Evolutionary conservation across 352 stramenopile genomes (phyloP).

Genomic region (Blastocystis hominis): DNA sequence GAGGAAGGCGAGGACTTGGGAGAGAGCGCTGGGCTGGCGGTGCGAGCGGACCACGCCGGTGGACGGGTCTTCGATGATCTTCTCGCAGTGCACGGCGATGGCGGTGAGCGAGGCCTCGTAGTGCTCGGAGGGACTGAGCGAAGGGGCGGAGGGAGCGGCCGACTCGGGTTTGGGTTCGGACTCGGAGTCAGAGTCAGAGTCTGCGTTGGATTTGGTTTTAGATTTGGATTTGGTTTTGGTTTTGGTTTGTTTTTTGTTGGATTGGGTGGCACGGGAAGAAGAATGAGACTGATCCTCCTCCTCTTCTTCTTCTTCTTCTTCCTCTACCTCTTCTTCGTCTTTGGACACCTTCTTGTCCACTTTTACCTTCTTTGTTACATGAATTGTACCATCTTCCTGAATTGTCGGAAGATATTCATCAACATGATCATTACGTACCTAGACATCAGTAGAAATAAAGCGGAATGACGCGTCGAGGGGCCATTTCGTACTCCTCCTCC

Average conservation of each 20-base stretch:
- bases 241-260: too few relatives aligned
- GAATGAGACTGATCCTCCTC: background rate
- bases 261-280: background rate
- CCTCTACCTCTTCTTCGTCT: background rate
- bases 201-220: too few relatives aligned
- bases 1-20: background rate
- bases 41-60: background rate
- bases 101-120: background rate
- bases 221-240: too few relatives aligned
- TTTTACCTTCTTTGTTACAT: constrained; percentile 3
- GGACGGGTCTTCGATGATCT: constrained; percentile 4
- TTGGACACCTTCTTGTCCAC: background rate
- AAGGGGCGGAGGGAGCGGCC: too few relatives aligned
- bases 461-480: background rate
- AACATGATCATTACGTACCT: background rate
- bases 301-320: background rate
- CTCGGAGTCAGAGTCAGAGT: too few relatives aligned
- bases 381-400: background rate
- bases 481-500: constrained; percentile 28
- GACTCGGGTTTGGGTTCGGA: too few relatives aligned
- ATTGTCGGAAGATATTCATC: constrained; percentile 49
- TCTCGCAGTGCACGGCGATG: constrained; percentile 38
- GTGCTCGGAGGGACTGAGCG: background rate
- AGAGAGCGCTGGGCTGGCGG: background rate
- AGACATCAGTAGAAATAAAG: background rate